Evolutionary conservation across 129 eudicot species (phyloP).

Genomic region (Calendula officinalis): DNA sequence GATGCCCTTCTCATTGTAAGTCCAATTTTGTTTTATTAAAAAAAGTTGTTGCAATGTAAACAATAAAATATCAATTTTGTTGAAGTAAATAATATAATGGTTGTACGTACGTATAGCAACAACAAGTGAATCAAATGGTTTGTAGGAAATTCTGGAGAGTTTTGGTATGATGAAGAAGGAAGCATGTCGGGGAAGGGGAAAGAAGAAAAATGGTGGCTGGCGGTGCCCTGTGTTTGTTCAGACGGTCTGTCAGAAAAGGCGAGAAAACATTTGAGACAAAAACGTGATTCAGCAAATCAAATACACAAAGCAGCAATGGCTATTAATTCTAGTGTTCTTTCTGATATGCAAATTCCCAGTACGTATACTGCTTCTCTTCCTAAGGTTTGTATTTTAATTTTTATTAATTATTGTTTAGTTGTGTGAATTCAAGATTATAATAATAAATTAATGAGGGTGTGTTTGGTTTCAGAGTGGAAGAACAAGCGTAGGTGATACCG

Average conservation of each 20-base stretch:
- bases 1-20: conserved; percentile 77
- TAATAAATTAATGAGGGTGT: background rate
- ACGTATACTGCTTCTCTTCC: conserved; percentile 77
- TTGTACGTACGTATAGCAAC: background rate
- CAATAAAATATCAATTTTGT: too few species aligned
- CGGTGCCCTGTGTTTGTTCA: conserved; percentile 60
- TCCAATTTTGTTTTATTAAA: background rate
- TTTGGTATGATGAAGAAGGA: conserved; percentile 76
- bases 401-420: background rate
- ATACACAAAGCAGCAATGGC: conserved; percentile 92
- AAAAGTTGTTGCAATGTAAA: too few species aligned
- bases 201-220: conserved; percentile 89
- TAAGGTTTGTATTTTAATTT: conserved; percentile 41
- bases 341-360: conserved; percentile 76
- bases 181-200: conserved; percentile 59
- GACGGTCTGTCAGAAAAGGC: conserved; percentile 61
- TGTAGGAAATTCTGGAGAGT: conserved; percentile 69
- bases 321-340: conserved; percentile 57
- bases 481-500: conserved; percentile 76
- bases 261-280: conserved; percentile 61
- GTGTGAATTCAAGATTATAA: too few species aligned
- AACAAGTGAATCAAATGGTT: background rate
- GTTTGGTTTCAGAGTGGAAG: conserved; percentile 67
- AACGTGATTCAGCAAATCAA: conserved; percentile 67
- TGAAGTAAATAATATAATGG: background rate